These are phyloP conservation scores for Leucaena leucocephala DNA, from an alignment of 306 rosid genomes.

Conservation along the genomic window DNA sequence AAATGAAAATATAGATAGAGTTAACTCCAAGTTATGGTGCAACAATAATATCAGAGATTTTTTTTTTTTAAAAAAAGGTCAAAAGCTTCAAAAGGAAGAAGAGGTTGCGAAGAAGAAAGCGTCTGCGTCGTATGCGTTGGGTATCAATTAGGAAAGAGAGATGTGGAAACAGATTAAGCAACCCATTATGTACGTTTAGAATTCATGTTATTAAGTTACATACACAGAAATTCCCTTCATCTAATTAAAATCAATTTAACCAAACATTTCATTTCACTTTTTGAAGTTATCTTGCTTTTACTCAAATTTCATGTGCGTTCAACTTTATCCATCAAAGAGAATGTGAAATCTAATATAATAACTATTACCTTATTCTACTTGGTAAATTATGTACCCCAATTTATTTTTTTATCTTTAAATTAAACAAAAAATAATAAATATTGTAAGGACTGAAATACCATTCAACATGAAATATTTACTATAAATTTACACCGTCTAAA, in stretches of 20 bases:
- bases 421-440: no score
- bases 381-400: no score
- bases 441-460: no score
- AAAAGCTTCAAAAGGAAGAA: background rate
- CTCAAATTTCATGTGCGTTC: no score
- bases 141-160: background rate
- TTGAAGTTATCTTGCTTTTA: no score
- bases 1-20: background rate
- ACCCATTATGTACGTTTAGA: background rate
- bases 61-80: background rate
- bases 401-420: no score
- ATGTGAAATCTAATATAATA: no score
- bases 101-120: background rate
- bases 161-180: background rate
- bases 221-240: background rate
- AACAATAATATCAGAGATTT: no score
- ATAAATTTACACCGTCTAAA: no score
- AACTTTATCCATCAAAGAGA: no score
- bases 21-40: background rate
- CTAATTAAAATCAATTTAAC: background rate
- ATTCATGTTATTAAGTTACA: background rate
- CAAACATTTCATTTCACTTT: background rate
- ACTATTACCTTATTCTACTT: no score
- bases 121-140: background rate
- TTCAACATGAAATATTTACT: no score